Base-by-base conservation (phyloP, 108 stramenopile genomes). In the Nitzschia inconspicua region DNA sequence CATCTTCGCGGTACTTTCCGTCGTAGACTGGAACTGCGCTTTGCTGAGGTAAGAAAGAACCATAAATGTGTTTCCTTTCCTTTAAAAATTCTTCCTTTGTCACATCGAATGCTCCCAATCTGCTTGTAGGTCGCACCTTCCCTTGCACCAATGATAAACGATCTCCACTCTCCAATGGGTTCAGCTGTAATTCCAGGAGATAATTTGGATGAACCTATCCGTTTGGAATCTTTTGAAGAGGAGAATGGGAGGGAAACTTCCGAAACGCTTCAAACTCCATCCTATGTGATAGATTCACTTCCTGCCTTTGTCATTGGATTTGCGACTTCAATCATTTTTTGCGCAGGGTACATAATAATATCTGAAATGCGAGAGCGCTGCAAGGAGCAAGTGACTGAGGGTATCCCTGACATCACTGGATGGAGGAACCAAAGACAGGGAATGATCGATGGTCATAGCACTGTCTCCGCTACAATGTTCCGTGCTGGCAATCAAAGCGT, bases 301-400 rank as follows among this genome's bases (percentile, higher is more conserved):
- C 62, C 62, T 28, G 62, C 62, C 20, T 48, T 63, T 9, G 52
- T 63, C 28, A 28, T 63, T 18, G 62, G 40, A 4, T 37, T 63
- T 8, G 62, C 62, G 2, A 26, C 46, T 27, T 35, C 46, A 18
- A 25, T 63, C 11, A 63, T 63, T 42, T 4, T 51, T 27, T 50
- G 62, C 42, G 50, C 62, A 9, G 24, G 20, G 7, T 16, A 25
- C 4, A 31, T 63, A 10, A 52, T 43, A 16, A 19, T 63, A 30
- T 35, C 48, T 5, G 62, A 63, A 16, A 42, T 63, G 50, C 27
- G 50, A 26, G 50, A 63, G 41, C 62, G 62, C 29, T 63, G 48
- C 16, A 3, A 20, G 18, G 39, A 63, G 27, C 27, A 63, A 23
- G n/a, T n/a, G n/a, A n/a, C n/a, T n/a, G n/a, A n/a, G n/a, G n/a